Base-by-base conservation (phyloP, 2,329 filamentous ascomycete genomes). In the Pseudogymnoascus pannorum region DNA sequence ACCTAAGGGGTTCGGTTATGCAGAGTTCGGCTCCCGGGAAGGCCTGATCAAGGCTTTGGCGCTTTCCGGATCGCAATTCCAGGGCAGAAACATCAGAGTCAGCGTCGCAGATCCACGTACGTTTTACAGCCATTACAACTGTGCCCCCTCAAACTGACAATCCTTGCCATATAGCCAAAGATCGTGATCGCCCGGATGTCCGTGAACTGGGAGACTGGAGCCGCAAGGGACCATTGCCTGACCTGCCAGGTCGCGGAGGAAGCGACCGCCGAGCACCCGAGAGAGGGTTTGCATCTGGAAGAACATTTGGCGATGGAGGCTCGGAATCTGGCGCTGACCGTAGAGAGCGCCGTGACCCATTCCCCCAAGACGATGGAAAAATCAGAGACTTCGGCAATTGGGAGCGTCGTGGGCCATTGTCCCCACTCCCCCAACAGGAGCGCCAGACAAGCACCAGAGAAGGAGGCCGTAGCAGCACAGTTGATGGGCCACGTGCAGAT, bases 1-100 rank as follows among this genome's bases (percentile, higher is more conserved):
- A 72, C 94, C 94, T 67, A 99, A 99, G 81, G 94, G 94, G 57
- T 99, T 99, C 71, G 94, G 93, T 64, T 99, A 99, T 74, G 93
- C 96, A 67, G 94, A 99, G 75, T 99, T 99, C 71, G 86, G 82
- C 67, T 87, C 86, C 59, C 78, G 94, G 48, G 93, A 97, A 58
- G 93, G 93, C 63, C 80, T 99, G 71, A 95, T 96, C 80, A 88
- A 92, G 77, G 94, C 94, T 61, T 83, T 99, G 66, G 85, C 86
- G 63, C 83, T 94, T 65, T 92, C 92, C 71, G 90, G 91, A 69
- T 81, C 85, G 64, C 86, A 85, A 63, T 92, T 97, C 75, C 88
- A 95, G 74, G 92, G 92, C 68, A 88, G 94, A 68, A 89, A 87
- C 72, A 92, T 99, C 74, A 87, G 91, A 74, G 88, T 97, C 73